Evolutionary conservation across 176 grass and related monocot species (phyloP).

Genomic region (Rhynchospora pubera): DNA sequence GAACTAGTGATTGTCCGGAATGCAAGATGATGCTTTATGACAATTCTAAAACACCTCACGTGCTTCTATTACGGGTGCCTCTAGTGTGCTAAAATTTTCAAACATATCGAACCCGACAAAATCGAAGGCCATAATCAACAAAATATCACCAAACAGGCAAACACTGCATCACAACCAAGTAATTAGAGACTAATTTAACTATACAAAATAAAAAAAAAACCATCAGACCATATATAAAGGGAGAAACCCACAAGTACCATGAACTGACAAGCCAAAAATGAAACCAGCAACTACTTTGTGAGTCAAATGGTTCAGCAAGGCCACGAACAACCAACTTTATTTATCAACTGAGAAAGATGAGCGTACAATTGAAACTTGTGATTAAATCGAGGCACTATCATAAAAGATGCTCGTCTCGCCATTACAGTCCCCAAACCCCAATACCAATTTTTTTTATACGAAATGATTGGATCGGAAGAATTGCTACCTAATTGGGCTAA

Average conservation of each 20-base stretch:
- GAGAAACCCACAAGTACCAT: not conserved
- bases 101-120: not conserved
- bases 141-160: not conserved
- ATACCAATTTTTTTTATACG: too few species aligned
- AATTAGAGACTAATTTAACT: not conserved
- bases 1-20: not conserved
- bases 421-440: too few species aligned
- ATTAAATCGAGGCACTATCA: not conserved
- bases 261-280: not conserved
- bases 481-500: not conserved
- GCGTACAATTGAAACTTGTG: not conserved
- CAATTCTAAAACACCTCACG: not conserved
- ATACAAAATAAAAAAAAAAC: too few species aligned
- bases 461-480: too few species aligned
- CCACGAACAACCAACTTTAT: too few species aligned
- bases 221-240: not conserved
- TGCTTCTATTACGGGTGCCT: not conserved
- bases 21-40: not conserved
- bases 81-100: not conserved
- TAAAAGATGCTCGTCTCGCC: too few species aligned
- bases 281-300: not conserved
- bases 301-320: too few species aligned
- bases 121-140: not conserved
- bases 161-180: not conserved
- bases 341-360: too few species aligned